phyloP scores from a whole-genome alignment of 2,329 filamentous ascomycete species.

The Diaporthe vexans region DNA sequence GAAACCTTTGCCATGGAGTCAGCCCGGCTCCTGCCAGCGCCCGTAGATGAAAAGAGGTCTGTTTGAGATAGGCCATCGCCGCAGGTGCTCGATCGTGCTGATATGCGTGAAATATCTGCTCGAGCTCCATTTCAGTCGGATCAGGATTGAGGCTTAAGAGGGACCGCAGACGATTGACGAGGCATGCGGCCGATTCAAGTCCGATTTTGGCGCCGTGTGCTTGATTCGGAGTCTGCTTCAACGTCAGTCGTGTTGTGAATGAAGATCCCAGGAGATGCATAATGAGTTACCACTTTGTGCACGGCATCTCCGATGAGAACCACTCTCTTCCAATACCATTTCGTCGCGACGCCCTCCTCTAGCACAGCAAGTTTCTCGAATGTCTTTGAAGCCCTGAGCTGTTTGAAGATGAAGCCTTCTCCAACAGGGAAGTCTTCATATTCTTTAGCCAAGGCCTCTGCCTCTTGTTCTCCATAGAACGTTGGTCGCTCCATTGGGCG shows the following conservation, averaged over 20 bases:
- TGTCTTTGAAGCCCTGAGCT: not conserved
- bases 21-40: not conserved
- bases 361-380: conserved; percentile 14
- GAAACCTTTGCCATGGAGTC: not conserved
- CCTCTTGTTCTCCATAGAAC: not conserved
- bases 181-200: conserved; percentile 9
- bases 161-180: conserved; percentile 2
- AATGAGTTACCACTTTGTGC: not conserved
- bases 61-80: not conserved
- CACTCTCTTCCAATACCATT: conserved; percentile 10
- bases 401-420: not conserved
- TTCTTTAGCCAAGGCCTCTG: not conserved
- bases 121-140: not conserved
- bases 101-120: not conserved
- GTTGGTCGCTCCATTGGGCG: not conserved
- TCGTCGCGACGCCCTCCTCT: not conserved
- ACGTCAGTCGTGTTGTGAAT: not conserved
- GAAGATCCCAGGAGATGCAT: not conserved
- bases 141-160: not conserved
- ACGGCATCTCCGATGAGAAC: conserved; percentile 7
- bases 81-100: not conserved
- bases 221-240: not conserved
- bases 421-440: not conserved
- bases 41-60: conserved; percentile 11
- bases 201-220: conserved; percentile 14